phyloP scores from a whole-genome alignment of 352 stramenopile genomes.

The Pythium diclinum region DNA sequence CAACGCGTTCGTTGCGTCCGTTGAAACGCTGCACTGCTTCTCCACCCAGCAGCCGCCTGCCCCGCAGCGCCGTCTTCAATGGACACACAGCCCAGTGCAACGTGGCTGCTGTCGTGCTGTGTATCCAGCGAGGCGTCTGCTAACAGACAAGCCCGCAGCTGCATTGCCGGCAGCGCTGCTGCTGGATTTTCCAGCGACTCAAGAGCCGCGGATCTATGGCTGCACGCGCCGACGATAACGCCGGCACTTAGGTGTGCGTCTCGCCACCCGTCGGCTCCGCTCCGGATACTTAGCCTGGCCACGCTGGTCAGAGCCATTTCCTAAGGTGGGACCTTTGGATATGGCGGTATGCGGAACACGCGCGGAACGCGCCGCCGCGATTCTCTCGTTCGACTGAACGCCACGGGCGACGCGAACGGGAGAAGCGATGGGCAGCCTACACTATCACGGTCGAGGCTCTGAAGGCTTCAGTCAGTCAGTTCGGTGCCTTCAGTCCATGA shows the following conservation, averaged over 20 bases:
- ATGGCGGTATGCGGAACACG: slow-evolving; percentile 15
- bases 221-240: background rate
- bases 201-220: background rate
- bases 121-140: background rate
- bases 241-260: slow-evolving; percentile 5
- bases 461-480: background rate
- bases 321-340: slow-evolving; percentile 4
- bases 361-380: slow-evolving; percentile 18
- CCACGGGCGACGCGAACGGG: slow-evolving; percentile 19
- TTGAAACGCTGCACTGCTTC: background rate
- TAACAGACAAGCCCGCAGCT: background rate
- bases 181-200: background rate
- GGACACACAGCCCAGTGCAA: background rate
- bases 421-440: background rate
- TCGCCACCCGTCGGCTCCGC: background rate
- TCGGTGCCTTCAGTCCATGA: slow-evolving; percentile 16
- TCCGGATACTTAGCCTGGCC: slow-evolving; percentile 1
- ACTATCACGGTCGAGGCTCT: too few species aligned
- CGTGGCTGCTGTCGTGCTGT: background rate
- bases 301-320: background rate
- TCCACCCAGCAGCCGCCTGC: background rate
- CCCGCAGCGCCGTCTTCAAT: background rate
- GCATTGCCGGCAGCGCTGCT: background rate
- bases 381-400: background rate
- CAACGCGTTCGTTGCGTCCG: background rate